Base-by-base conservation (phyloP, 1,139 yeast genomes). In the Suhomyces maxii region DNA sequence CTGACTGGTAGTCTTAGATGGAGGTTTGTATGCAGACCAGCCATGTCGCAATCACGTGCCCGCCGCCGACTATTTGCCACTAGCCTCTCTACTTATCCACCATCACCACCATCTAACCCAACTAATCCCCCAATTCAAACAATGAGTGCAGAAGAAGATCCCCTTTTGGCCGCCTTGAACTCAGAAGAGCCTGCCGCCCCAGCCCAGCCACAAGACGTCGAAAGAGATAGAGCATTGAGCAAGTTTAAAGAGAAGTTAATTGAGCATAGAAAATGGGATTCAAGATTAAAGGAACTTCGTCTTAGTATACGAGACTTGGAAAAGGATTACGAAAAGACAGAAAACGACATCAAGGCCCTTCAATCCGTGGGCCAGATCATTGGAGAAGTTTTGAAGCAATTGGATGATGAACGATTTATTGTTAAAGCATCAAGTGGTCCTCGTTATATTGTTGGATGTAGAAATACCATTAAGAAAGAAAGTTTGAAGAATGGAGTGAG, bases 391-490 rank as follows among this genome's bases (percentile, higher is more conserved):
- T 81, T 95, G 72, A 95, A 95, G 68, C 97, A 91, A 67, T 76
- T 95, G 61, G 97, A 91, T 54, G 97, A 89, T 44, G 99, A 95
- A 64, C 78, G 97, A 58, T 93, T 86, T 65, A 95, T 95, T 56
- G 99, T 95, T 41, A 95, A 95, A 71, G 98, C 99, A 2, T 87
- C 96, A 7, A 85, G 93, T 44, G 99, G 99, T 3, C 99, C 99
- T 35, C 82, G 99, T 60, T 95, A 95, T 65, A 93, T 95, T 59
- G 99, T 95, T 45, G 98, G 98, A 40, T 95, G 97, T 68, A 83
- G 99, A 63, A 90, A 90, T 67, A 88, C 96, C 39, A 89, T 95
- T 63, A 88, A 86, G 63, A 85, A 88, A 60, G 88, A 85, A 39
- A 81, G 79, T 51, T 77, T 95, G 61, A 86, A 89, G 69, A 95